Evolutionary conservation across 1,139 yeast species (phyloP).

Genomic region (Kurtzmaniella quercitrusa): DNA sequence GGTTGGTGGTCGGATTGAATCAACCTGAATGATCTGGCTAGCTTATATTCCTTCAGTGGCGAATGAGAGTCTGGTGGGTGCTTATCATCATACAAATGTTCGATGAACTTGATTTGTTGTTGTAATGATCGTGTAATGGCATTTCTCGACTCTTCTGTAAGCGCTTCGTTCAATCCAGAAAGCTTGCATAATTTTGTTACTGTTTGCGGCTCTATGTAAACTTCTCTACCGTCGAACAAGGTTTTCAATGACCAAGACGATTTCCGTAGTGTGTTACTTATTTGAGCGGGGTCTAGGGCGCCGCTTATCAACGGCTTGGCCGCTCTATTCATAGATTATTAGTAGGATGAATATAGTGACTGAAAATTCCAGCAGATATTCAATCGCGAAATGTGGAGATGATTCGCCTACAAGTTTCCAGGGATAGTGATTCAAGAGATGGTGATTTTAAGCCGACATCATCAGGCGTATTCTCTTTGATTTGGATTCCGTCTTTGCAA

Average conservation of each 20-base stretch:
- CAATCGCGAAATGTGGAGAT: no score
- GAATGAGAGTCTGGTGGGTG: slow-evolving; percentile 3
- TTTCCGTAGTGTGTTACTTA: slow-evolving; percentile 11
- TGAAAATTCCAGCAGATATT: not conserved
- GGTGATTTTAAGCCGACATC: no score
- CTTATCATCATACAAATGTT: slow-evolving; percentile 31
- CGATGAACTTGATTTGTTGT: slow-evolving; percentile 44
- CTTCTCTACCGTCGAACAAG: slow-evolving; percentile 13
- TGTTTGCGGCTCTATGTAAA: slow-evolving; percentile 9
- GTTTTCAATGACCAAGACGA: slow-evolving; percentile 28
- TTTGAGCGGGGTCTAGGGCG: not conserved
- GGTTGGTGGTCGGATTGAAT: slow-evolving; percentile 30
- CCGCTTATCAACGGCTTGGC: not conserved
- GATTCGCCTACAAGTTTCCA: no score
- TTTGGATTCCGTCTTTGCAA: no score
- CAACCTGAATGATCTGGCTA: slow-evolving; percentile 29
- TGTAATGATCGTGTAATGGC: slow-evolving; percentile 28
- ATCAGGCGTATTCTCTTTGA: no score
- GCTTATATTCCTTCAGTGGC: slow-evolving; percentile 12
- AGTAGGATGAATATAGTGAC: not conserved
- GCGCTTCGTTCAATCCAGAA: slow-evolving; percentile 39
- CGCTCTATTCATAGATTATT: not conserved
- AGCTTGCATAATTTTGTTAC: slow-evolving; percentile 32
- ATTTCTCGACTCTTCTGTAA: slow-evolving; percentile 18
- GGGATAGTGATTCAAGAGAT: no score